Conservation (phyloP, 129 eudicot species). For the sunflower (Helianthus annuus) region HanXRQr2.0-SUNRISE NC_035448.2:136879245-136879744, state of each 20-base stretch:
- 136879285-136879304: slow-evolving; percentile 5
- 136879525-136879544: slow-evolving; percentile 48
- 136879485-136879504: neutral
- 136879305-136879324: slow-evolving; percentile 7
- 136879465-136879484: too few relatives aligned
- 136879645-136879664: slow-evolving; percentile 63
- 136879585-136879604: slow-evolving; percentile 92
- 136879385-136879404: neutral
- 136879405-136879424: neutral
- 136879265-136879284: slow-evolving; percentile 2
- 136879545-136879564: slow-evolving; percentile 88
- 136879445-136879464: too few relatives aligned
- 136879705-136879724: slow-evolving; percentile 76
- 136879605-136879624: slow-evolving; percentile 77
- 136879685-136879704: slow-evolving; percentile 63
- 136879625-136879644: slow-evolving; percentile 43
- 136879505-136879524: neutral
- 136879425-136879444: too few relatives aligned
- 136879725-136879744: slow-evolving; percentile 77
- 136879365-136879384: neutral
- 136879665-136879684: slow-evolving; percentile 86
- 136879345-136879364: slow-evolving; percentile 5
- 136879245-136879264: neutral
- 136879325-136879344: slow-evolving; percentile 13
- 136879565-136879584: slow-evolving; percentile 81